Evolutionary conservation across 2,329 filamentous ascomycete species (phyloP), one percentile per base, ranked within the genome.

Genomic region (Juglanconis sp.): DNA sequence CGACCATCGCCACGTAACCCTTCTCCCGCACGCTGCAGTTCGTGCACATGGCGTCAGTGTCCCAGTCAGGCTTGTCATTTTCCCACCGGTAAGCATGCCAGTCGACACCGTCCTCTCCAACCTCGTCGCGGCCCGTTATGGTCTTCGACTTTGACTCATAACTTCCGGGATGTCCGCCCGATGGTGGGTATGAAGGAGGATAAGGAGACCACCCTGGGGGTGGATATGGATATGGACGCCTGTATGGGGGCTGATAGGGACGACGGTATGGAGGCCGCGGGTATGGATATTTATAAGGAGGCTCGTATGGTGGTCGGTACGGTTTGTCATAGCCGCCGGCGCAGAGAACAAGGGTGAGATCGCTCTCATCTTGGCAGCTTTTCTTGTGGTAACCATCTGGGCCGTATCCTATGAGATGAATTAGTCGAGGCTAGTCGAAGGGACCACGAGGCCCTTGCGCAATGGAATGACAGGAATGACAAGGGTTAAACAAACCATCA

Each of bases 61-160:
- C 59, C 59, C 59, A 61, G 50, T 31, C 40, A n/a, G 59, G 59
- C 59, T 61, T 61, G 44, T 61, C 59, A 11, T 58, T 52, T 36
- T 61, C 59, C 59, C 59, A 61, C 42, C 54, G 59, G n/a, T 42
- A 30, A 8, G 50, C 42, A 17, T 61, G 54, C 59, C 59, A 58
- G 31, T 53, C 44, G 11, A 50, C 6, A 11, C 9, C 13, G 3
- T 42, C 35, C 2, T 51, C 55, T 1, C n/a, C 32, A 7, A 15
- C 49, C 34, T 35, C 35, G 7, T 5, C 38, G 13, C 32, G 3
- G 8, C 30, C 36, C 1, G 46, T n/a, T 30, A 31, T n/a, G 5
- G 13, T 42, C n/a, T 46, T 17, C 5, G n/a, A 3, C 6, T 24
- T 24, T 24, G 24, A 24, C 24, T 24, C 24, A 24, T 24, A 2